Base-by-base conservation (phyloP, 176 grass and related monocot genomes). In the Pharus latifolius region DNA sequence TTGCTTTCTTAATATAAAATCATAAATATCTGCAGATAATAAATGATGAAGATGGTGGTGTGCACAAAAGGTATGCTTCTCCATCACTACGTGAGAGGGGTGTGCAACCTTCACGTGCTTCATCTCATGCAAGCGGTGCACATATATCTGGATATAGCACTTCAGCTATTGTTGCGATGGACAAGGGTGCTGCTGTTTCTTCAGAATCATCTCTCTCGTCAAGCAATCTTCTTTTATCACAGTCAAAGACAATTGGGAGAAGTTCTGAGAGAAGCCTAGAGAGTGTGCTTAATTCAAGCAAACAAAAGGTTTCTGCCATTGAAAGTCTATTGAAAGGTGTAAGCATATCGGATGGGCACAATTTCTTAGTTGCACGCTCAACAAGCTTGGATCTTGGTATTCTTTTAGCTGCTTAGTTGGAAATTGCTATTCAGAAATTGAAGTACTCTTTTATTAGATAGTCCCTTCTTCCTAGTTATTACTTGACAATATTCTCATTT, bases 351-450 rank as follows among this genome's bases (percentile, higher is more conserved):
- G 84, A 74, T 69, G 82, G 91, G 66, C 86, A 92, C 70, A 99
- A 84, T 81, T 88, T 91, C 75, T 75, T 84, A 57, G 43, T 55
- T 77, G 72, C 83, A 37, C 79, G 82, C 45, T 88, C 90, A 30
- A 91, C 95, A 64, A 99, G 90, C 76, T 83, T 99, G 67, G 95
- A 99, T 77, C 95, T 94, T 82, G 95, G 95, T 99, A 99, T 67
- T 50, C 44, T 71, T 70, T 75, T 73, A 79, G 49, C 67, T 59
- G 8, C 75, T 78, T 57, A 54, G 59, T 78, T 70, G 12, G 42
- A 74, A 71, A 67, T 75, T 83, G 23, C 35, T 70, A 55, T 64
- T 79, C 72, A 59, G 66, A 60, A 63, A 37, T 79, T 33, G 16
- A 67, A 49, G 54, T 61, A 30, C 10, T 56, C 13, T 73, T 45